phyloP scores from a whole-genome alignment of 495 filamentous ascomycete genomes.

The Penicillium bovifimosum region DNA sequence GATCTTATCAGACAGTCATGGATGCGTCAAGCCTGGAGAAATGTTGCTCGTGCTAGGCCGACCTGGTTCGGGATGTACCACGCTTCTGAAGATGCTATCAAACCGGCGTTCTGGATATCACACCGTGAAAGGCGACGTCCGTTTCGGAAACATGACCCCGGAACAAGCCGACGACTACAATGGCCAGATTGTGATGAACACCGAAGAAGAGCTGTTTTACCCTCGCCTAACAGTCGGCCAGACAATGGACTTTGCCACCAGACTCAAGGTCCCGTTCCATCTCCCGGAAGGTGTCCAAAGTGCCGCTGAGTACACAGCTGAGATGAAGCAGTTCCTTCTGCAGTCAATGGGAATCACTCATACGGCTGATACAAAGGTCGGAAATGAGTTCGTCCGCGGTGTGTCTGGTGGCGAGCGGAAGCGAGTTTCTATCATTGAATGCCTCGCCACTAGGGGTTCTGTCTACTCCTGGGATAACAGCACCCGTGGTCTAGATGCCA shows the following conservation, averaged over 20 bases:
- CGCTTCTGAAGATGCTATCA: conserved; percentile 57
- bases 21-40: conserved; percentile 50
- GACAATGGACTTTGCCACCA: conserved; percentile 62
- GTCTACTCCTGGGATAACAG: conserved; percentile 58
- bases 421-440: conserved; percentile 63
- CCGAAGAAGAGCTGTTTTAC: conserved; percentile 68
- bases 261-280: conserved; percentile 30
- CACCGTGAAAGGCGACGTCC: conserved; percentile 47
- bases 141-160: conserved; percentile 51
- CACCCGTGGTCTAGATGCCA: conserved; percentile 57
- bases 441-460: conserved; percentile 51
- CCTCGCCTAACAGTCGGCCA: conserved; percentile 63
- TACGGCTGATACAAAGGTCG: conserved; percentile 71
- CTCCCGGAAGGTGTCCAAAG: conserved; percentile 32
- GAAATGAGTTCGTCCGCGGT: conserved; percentile 73
- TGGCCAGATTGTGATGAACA: conserved; percentile 65
- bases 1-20: conserved; percentile 35
- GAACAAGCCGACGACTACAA: conserved; percentile 54
- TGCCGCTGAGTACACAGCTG: conserved; percentile 42
- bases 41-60: conserved; percentile 42
- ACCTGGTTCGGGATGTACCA: conserved; percentile 41
- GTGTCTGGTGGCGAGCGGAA: conserved; percentile 80
- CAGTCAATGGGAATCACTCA: conserved; percentile 71
- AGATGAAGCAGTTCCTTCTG: conserved; percentile 61
- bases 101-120: conserved; percentile 56